Evolutionary conservation across 225 moss, liverwort and hornwort species (phyloP), one percentile per base, ranked within the genome.

Genomic region (Bryoerythrophyllum caledonicum): DNA sequence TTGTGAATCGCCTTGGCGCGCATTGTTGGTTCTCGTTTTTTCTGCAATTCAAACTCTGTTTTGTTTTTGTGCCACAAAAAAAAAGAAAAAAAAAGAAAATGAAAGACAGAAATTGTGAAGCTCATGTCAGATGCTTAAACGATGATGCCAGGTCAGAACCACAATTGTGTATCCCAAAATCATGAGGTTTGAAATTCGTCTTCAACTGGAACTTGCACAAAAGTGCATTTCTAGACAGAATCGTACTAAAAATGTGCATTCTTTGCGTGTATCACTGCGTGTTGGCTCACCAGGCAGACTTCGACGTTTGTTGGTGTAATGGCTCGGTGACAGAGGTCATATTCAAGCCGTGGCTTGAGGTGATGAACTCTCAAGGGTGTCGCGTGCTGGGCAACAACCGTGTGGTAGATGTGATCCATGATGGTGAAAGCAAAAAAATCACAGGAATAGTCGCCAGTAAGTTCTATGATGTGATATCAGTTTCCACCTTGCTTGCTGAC

Each of bases 291-390:
- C 90, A 90, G 79, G 85, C 90, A 58, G 90, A 90, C 65, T 90
- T 90, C 71, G 90, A 90, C 74, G 90, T 90, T 21, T 87, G 90
- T 73, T 90, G 90, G 90, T 90, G 90, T 53, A 90, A 81, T 27
- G 85, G 85, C 53, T 85, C 90, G 9, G 83, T 90, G 2, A 85
- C 90, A 55, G 90, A 90, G 85, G 65, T 71, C 43, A 87, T 90
- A 40, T 90, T 90, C 63, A 85, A 87, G 65, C 90, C 90, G 44
- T 90, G 90, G 90, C 82, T 90, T 74, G 79, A 84, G 41, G 21
- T 70, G 10, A 80, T 90, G 66, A 80, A 71, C 54, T 78, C 80
- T 59, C 83, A 74, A 79, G 90, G 90, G n/a, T 87, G 86, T 49
- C 75, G 41, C 52, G 80, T 89, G 32, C 70, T 84, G 80, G 84